Base-by-base conservation (phyloP, 495 filamentous ascomycete genomes). In the Tirmania nivea region DNA sequence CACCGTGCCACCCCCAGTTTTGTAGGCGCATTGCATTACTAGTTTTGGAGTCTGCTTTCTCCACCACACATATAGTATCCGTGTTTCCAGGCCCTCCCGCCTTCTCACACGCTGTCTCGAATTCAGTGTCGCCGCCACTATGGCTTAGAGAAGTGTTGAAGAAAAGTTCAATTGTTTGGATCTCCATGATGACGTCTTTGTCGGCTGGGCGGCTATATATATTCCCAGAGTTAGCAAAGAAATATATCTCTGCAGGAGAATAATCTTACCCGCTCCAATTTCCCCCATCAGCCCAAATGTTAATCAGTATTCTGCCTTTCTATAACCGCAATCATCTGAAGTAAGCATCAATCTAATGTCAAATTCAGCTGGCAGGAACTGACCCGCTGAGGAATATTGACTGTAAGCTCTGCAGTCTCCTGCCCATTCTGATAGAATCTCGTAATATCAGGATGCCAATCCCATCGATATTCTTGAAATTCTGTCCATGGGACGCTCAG, bases 201-300 rank as follows among this genome's bases (percentile, higher is more conserved):
- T 53, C 56, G 16, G 61, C 57, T 20, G 61, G 61, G 14, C 35
- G 61, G 20, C 57, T 59, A 25, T 37, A 3, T 50, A 20, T 35
- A 42, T 17, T 3, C 11, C 12, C 54, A 42, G 36, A 47, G 53
- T 35, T 11, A 16, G 10, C 34, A 31, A n/a, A 1, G 1, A 17
- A 4, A 20, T 34, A 17, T 3, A n/a, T 19, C 31, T 7, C 10
- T 17, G 14, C n/a, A 31, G 35, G 16, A 5, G 21, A 50, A n/a
- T n/a, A 54, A 12, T 11, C 20, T 42, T 45, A 59, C 57, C 61
- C 61, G 49, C 58, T 56, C 61, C 61, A 64, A 12, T 47, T 50
- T 31, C 61, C 61, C 19, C 63, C 63, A 42, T 64, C 57, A 16
- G 61, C 61, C 61, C 61, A 64, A 42, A 64, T 45, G 45, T 64